Conservation (phyloP, 1,139 yeast species). For the Geotrichum fermentans region DNA sequence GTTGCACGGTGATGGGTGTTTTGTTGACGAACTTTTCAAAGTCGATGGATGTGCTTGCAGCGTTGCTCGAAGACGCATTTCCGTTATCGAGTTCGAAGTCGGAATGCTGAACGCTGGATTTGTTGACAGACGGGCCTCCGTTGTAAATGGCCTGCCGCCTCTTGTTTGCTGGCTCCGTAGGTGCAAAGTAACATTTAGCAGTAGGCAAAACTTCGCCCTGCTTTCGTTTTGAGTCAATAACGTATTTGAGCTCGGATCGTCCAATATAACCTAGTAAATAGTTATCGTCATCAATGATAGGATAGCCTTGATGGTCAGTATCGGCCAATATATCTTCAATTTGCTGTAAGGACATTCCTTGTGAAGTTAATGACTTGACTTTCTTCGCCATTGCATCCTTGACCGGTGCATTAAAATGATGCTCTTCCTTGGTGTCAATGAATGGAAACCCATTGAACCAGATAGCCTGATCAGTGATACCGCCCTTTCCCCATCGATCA, state of each 20-base stretch:
- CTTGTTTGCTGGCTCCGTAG: slow-evolving; percentile 16
- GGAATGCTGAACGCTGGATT: not conserved
- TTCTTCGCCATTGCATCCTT: slow-evolving; percentile 61
- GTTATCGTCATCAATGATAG: slow-evolving; percentile 28
- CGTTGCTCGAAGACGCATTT: not conserved
- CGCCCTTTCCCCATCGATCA: slow-evolving; percentile 73
- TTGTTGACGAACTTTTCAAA: slow-evolving; percentile 34
- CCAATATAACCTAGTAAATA: slow-evolving; percentile 37
- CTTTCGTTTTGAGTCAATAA: slow-evolving; percentile 26
- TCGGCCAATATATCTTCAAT: slow-evolving; percentile 38
- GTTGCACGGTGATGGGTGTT: slow-evolving; percentile 60
- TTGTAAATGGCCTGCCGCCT: slow-evolving; percentile 3
- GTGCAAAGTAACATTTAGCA: slow-evolving; percentile 27
- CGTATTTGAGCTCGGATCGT: slow-evolving; percentile 35
- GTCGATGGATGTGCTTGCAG: slow-evolving; percentile 11
- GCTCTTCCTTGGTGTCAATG: slow-evolving; percentile 70
- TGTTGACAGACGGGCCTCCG: not conserved
- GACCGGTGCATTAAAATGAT: slow-evolving; percentile 50
- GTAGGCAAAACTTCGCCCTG: slow-evolving; percentile 14
- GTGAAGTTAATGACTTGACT: slow-evolving; percentile 48
- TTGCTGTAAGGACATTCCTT: slow-evolving; percentile 36
- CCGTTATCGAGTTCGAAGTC: not conserved
- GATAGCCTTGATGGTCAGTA: slow-evolving; percentile 46
- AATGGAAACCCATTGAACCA: slow-evolving; percentile 82
- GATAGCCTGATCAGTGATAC: slow-evolving; percentile 95